Evolutionary conservation across 106 monocot genomes (phyloP).

Genomic region (Dioscorea alata): DNA sequence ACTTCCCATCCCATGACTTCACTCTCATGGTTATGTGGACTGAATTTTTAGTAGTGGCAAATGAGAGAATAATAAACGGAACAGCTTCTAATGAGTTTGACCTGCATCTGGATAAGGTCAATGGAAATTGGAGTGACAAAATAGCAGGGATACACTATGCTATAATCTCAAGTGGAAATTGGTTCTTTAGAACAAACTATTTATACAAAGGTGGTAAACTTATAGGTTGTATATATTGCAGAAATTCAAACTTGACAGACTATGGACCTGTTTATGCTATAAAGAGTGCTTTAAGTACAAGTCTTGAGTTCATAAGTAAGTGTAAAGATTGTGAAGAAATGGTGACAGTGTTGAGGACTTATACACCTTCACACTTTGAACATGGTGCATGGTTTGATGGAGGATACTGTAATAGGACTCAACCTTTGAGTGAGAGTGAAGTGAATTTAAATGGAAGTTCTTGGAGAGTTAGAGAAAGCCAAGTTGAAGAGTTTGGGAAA

Average conservation of each 20-base stretch:
- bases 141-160: constrained; percentile 39
- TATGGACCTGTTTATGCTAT: constrained; percentile 20
- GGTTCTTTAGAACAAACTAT: constrained; percentile 64
- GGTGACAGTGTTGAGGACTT: constrained; percentile 52
- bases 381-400: constrained; percentile 43
- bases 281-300: constrained; percentile 19
- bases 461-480: constrained; percentile 36
- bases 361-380: constrained; percentile 59
- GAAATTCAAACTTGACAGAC: constrained; percentile 10
- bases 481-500: constrained; percentile 35
- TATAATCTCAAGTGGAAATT: constrained; percentile 57
- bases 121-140: constrained; percentile 28
- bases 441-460: background rate
- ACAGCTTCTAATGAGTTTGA: constrained; percentile 28
- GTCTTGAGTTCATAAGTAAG: constrained; percentile 23
- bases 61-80: constrained; percentile 26
- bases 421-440: constrained; percentile 25
- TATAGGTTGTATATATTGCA: constrained; percentile 57
- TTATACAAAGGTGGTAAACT: constrained; percentile 26
- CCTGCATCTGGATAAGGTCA: constrained; percentile 46
- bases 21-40: constrained; percentile 65
- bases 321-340: constrained; percentile 24
- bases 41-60: constrained; percentile 33
- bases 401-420: constrained; percentile 51
- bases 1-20: constrained; percentile 53